Percentiles rank a stretch among this genome's conserved stretches.
These are phyloP conservation scores for Mucuna pruriens DNA, from an alignment of 306 rosid genomes.

Conservation along the genomic window DNA sequence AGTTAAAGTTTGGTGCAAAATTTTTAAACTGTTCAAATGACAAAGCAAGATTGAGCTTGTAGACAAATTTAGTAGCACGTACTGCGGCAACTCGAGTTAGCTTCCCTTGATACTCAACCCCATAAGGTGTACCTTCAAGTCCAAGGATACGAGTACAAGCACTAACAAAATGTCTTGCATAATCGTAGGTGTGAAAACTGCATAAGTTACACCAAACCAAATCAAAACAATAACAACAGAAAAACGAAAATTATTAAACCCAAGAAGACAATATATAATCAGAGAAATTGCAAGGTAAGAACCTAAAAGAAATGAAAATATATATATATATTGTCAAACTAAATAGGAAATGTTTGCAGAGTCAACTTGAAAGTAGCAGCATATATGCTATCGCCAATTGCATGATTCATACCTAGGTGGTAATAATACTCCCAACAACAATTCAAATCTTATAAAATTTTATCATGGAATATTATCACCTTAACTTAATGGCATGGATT, in stretches of 20 bases:
- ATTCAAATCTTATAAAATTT: not conserved
- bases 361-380: not conserved
- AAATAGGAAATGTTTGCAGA: not conserved
- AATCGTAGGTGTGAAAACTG: conserved; percentile 93
- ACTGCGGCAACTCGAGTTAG: conserved; percentile 93
- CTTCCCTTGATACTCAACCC: conserved; percentile 90
- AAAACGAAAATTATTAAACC: conserved; percentile 14
- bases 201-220: conserved; percentile 9
- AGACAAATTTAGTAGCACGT: conserved; percentile 38
- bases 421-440: not conserved
- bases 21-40: not conserved
- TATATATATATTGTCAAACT: not conserved
- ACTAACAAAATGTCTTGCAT: conserved; percentile 91
- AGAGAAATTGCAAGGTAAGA: not conserved
- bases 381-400: not conserved
- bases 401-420: not conserved
- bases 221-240: conserved; percentile 30
- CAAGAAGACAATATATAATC: not conserved
- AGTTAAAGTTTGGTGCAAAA: not conserved
- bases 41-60: conserved; percentile 17
- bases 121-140: conserved; percentile 92
- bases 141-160: conserved; percentile 92
- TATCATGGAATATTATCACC: not conserved
- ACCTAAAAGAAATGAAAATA: not conserved
- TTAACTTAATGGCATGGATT: not conserved